Conservation (phyloP, 306 rosid species). For the Quercus alba region DNA sequence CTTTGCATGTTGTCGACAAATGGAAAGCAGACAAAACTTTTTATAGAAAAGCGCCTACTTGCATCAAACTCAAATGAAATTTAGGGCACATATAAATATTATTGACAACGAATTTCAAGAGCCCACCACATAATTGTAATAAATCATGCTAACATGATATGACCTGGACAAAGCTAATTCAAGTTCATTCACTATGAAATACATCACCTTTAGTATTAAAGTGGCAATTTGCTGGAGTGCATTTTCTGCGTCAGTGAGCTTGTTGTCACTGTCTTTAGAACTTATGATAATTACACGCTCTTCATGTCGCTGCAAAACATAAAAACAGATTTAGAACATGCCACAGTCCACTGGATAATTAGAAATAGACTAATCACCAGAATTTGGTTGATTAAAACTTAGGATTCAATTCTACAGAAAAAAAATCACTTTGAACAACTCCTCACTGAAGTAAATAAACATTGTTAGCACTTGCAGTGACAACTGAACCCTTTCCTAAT, state of each 20-base stretch:
- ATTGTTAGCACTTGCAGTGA: neutral
- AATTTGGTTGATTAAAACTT: neutral
- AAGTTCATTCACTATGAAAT: neutral
- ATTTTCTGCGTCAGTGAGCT: slow-evolving; percentile 77
- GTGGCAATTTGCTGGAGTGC: slow-evolving; percentile 75
- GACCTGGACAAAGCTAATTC: neutral
- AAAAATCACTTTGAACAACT: neutral
- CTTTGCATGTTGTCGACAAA: neutral
- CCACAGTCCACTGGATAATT: neutral
- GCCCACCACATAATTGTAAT: neutral
- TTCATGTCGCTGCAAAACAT: slow-evolving; percentile 69
- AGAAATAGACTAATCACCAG: neutral
- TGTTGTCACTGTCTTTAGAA: slow-evolving; percentile 65
- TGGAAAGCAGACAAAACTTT: neutral
- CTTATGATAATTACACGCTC: slow-evolving; percentile 93
- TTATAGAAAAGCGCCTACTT: neutral
- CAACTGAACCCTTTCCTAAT: neutral
- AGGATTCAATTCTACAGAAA: neutral
- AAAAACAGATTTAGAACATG: slow-evolving; percentile 17
- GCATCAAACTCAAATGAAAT: neutral
- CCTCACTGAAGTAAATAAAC: too few relatives aligned
- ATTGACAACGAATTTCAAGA: neutral
- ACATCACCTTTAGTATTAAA: slow-evolving; percentile 70
- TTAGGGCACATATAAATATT: neutral
- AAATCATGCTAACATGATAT: neutral